Percentiles rank a stretch among this genome's conserved stretches.
phyloP scores from a whole-genome alignment of 176 grass and related monocot genomes.

The Tillandsia fasciculata region DNA sequence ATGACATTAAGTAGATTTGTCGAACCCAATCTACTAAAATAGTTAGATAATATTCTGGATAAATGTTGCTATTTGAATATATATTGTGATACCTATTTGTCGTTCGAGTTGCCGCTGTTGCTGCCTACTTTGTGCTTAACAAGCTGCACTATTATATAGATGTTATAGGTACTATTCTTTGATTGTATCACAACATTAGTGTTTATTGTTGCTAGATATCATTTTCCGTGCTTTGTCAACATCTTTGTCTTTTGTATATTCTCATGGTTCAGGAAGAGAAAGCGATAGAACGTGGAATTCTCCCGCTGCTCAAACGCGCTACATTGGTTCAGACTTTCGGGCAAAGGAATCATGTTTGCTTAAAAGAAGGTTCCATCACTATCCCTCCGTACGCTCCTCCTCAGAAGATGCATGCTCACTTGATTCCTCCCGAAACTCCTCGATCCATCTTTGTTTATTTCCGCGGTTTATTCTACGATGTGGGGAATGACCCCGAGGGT shows the following conservation, averaged over 20 bases:
- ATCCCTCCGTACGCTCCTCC: slow-evolving; percentile 87
- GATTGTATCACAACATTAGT: background rate
- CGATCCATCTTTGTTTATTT: slow-evolving; percentile 90
- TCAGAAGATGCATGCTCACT: slow-evolving; percentile 72
- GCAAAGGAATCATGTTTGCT: slow-evolving; percentile 89
- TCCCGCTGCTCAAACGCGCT: slow-evolving; percentile 75
- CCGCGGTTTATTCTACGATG: slow-evolving; percentile 87
- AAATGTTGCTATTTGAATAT: background rate
- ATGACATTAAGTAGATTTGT: too few relatives aligned
- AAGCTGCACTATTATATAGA: background rate
- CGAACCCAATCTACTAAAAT: too few relatives aligned
- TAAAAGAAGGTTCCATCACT: slow-evolving; percentile 82
- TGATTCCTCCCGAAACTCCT: slow-evolving; percentile 64
- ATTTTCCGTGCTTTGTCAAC: slow-evolving; percentile 2
- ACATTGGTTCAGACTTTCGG: slow-evolving; percentile 94
- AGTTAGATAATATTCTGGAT: too few relatives aligned
- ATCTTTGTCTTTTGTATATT: background rate
- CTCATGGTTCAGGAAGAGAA: slow-evolving; percentile 70
- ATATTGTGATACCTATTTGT: background rate
- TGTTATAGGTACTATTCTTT: background rate
- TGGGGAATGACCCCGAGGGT: slow-evolving; percentile 77
- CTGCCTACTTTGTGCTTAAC: background rate
- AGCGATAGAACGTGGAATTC: slow-evolving; percentile 71
- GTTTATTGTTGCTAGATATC: background rate
- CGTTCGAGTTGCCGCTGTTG: background rate